Conservation (phyloP, 2,329 filamentous ascomycete species). For the Xylariales sp. region DNA sequence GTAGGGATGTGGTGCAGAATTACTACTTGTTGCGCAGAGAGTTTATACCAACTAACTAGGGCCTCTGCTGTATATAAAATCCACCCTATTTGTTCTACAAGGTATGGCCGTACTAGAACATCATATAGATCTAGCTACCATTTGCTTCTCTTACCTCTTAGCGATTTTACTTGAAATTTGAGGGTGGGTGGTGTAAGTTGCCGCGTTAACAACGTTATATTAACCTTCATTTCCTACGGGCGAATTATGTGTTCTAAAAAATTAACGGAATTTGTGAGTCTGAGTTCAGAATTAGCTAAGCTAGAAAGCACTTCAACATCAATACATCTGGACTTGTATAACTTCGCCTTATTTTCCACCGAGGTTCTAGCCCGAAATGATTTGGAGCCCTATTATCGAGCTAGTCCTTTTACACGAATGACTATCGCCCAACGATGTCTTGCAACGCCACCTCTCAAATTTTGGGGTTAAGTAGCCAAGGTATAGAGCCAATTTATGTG, state of each 20-base stretch:
- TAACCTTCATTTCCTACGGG: no score
- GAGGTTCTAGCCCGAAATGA: background rate
- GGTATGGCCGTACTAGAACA: no score
- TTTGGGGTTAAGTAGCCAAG: background rate
- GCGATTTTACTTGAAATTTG: no score
- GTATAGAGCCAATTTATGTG: background rate
- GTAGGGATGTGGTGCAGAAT: no score
- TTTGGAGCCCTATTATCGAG: background rate
- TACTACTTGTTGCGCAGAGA: no score
- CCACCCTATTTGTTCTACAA: no score
- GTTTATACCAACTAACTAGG: no score
- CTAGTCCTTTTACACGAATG: background rate
- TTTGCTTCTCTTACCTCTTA: no score
- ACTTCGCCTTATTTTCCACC: background rate
- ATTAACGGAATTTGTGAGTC: background rate
- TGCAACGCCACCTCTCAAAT: background rate
- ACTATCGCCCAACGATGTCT: background rate
- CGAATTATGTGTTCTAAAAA: background rate
- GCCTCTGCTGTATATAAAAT: no score
- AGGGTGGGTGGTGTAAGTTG: no score
- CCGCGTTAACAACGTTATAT: no score
- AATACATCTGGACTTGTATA: background rate
- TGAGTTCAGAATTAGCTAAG: background rate
- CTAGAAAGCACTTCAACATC: background rate
- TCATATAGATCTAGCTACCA: no score